phyloP scores from a whole-genome alignment of 208 protist species.

The Leishmania amazonensis region DNA sequence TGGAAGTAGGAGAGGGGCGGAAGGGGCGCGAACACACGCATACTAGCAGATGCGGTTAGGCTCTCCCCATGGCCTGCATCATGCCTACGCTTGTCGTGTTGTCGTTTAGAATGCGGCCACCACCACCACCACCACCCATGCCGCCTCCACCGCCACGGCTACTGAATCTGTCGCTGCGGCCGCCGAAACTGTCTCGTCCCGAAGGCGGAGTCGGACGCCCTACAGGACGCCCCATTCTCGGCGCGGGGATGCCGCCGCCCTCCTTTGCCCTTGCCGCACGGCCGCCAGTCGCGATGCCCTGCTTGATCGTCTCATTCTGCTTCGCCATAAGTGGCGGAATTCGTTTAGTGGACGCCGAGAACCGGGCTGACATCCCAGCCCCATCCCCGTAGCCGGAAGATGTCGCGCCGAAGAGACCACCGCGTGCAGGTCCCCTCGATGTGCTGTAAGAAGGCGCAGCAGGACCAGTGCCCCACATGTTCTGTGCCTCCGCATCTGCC shows the following conservation, averaged over 20 bases:
- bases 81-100: slow-evolving; percentile 89
- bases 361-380: neutral
- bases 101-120: slow-evolving; percentile 68
- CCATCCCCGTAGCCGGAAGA: neutral
- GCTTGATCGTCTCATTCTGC: slow-evolving; percentile 53
- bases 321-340: slow-evolving; percentile 65
- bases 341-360: slow-evolving; percentile 18
- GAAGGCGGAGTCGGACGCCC: slow-evolving; percentile 5
- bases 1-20: slow-evolving; percentile 7
- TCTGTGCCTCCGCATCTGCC: slow-evolving; percentile 29
- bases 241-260: slow-evolving; percentile 16
- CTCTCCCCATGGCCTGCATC: slow-evolving; percentile 81
- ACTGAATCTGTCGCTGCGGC: slow-evolving; percentile 36
- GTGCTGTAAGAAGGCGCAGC: neutral
- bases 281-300: slow-evolving; percentile 55
- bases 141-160: slow-evolving; percentile 22
- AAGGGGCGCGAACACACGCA: neutral
- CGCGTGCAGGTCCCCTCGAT: slow-evolving; percentile 7
- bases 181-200: slow-evolving; percentile 14
- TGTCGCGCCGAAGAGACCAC: slow-evolving; percentile 2
- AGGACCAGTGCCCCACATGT: slow-evolving; percentile 55
- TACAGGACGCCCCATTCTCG: slow-evolving; percentile 1
- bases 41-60: slow-evolving; percentile 25
- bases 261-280: slow-evolving; percentile 27
- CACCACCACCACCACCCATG: slow-evolving; percentile 36